These are phyloP conservation scores for Scopulariopsis brevicaulis DNA, from an alignment of 2,329 filamentous ascomycete genomes.

Conservation along the genomic window DNA sequence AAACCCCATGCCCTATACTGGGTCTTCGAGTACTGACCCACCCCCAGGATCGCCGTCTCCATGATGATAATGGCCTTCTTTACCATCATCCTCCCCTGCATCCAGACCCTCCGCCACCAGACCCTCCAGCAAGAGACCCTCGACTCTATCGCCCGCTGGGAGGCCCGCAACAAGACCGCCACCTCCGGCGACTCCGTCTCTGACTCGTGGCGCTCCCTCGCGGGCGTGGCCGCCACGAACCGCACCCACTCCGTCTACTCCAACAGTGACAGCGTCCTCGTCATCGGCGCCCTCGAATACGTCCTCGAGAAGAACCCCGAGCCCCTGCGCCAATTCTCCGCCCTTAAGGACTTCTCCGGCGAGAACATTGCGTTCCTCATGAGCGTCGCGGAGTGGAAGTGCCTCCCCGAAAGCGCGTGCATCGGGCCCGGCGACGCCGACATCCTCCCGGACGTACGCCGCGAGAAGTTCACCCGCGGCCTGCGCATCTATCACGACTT, in stretches of 20 bases:
- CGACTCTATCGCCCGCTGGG: slow-evolving; percentile 36
- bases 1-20: not conserved
- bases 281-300: slow-evolving; percentile 51
- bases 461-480: slow-evolving; percentile 39
- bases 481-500: slow-evolving; percentile 51
- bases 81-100: slow-evolving; percentile 51
- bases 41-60: slow-evolving; percentile 39
- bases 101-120: slow-evolving; percentile 37
- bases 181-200: slow-evolving; percentile 16
- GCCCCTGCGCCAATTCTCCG: slow-evolving; percentile 52
- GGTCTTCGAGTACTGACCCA: not conserved
- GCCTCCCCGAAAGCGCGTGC: slow-evolving; percentile 14
- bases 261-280: slow-evolving; percentile 34
- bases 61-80: slow-evolving; percentile 53
- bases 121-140: slow-evolving; percentile 34
- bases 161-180: slow-evolving; percentile 25
- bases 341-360: slow-evolving; percentile 54
- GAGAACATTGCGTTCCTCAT: slow-evolving; percentile 61
- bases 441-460: not conserved
- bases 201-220: slow-evolving; percentile 17
- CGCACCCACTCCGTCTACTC: slow-evolving; percentile 11
- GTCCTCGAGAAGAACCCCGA: slow-evolving; percentile 46
- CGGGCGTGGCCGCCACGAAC: slow-evolving; percentile 19
- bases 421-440: slow-evolving; percentile 10
- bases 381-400: slow-evolving; percentile 44